phyloP scores from a whole-genome alignment of 129 eudicot genomes.

The Calendula officinalis region DNA sequence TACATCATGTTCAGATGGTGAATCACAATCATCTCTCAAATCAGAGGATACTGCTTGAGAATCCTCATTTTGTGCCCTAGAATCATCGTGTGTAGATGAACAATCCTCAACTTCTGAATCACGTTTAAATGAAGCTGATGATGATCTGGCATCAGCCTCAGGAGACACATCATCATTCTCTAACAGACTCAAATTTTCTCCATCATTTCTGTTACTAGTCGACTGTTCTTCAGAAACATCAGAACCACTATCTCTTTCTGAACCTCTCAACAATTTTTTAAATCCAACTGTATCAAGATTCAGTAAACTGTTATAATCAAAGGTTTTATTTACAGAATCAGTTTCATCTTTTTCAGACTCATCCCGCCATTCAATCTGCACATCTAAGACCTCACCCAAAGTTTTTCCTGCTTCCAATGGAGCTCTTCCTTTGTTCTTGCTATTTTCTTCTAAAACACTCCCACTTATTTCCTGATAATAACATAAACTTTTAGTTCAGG shows the following conservation, averaged over 20 bases:
- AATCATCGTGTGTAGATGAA: background rate
- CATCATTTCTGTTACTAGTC: conserved; percentile 27
- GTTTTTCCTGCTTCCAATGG: conserved; percentile 37
- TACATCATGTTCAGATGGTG: conserved; percentile 6
- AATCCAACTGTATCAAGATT: conserved; percentile 36
- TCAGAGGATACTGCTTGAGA: background rate
- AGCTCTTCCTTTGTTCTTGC: conserved; percentile 42
- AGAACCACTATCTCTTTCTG: conserved; percentile 22
- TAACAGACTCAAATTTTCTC: conserved; percentile 39
- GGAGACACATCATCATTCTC: conserved; percentile 36
- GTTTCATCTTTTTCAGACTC: conserved; percentile 42
- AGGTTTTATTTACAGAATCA: conserved; percentile 21
- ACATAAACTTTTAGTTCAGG: conserved; percentile 18
- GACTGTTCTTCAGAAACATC: conserved; percentile 36
- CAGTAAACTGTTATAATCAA: conserved; percentile 32
- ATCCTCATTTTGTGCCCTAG: conserved; percentile 1
- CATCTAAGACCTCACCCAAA: conserved; percentile 58
- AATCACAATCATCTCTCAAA: background rate
- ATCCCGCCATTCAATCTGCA: conserved; percentile 57
- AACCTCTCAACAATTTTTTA: conserved; percentile 39
- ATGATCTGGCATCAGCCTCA: conserved; percentile 28
- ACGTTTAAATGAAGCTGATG: conserved; percentile 40
- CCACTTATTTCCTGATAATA: conserved; percentile 59
- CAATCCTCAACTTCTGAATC: conserved; percentile 28
- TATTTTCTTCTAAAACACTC: conserved; percentile 34